Evolutionary conservation across 2,329 filamentous ascomycete species (phyloP).

Genomic region (Talaromyces sp.): DNA sequence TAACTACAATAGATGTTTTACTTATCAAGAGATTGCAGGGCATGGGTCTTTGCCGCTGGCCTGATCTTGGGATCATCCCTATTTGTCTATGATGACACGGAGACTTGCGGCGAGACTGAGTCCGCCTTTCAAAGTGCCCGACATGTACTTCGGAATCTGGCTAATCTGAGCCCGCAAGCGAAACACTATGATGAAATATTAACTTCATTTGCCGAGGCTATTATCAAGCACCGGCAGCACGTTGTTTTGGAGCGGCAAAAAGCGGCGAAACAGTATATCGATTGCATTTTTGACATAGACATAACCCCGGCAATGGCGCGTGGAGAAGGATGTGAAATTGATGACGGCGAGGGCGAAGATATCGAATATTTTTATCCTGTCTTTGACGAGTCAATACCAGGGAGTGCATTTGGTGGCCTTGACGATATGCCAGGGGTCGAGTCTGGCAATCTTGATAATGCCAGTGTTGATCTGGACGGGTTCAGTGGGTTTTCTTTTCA

Average conservation of each 20-base stretch:
- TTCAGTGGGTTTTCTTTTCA: constrained; percentile 9
- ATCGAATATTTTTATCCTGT: background rate
- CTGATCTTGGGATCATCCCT: constrained; percentile 53
- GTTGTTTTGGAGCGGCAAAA: constrained; percentile 5
- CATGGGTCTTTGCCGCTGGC: constrained; percentile 53
- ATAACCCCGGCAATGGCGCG: background rate
- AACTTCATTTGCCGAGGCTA: constrained; percentile 41
- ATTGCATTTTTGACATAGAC: constrained; percentile 8
- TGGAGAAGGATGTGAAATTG: background rate
- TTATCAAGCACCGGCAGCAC: constrained; percentile 37
- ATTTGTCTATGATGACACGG: constrained; percentile 28
- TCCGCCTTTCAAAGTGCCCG: constrained; percentile 48
- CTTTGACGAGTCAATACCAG: background rate
- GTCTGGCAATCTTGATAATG: background rate
- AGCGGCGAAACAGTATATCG: constrained; percentile 6
- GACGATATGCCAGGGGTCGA: background rate
- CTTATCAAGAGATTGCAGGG: constrained; percentile 26
- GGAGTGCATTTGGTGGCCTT: background rate
- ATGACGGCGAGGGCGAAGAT: background rate
- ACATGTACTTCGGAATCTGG: constrained; percentile 46
- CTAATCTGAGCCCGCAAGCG: constrained; percentile 50
- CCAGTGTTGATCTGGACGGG: constrained; percentile 7
- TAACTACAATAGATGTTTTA: background rate
- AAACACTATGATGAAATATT: constrained; percentile 55
- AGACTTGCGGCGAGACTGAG: constrained; percentile 41